A percentile compares a stretch with the other conserved stretches of the same genome.
These are phyloP conservation scores for Neofusicoccum ribis DNA, from an alignment of 2,329 filamentous ascomycete species.

Conservation along the genomic window DNA sequence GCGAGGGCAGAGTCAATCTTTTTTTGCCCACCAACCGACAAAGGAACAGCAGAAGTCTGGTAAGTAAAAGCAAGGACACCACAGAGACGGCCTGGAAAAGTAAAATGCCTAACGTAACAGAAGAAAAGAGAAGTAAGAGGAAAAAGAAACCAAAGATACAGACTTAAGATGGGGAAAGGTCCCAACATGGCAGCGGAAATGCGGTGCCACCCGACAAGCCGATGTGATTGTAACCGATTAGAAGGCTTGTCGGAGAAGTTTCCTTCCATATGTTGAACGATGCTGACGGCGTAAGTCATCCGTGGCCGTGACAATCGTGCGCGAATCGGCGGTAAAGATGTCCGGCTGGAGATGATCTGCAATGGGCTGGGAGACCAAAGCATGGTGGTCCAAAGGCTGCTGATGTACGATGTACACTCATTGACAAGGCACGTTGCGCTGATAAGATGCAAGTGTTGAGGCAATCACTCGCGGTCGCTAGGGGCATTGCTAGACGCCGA, in stretches of 20 bases:
- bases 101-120: slow-evolving; percentile 4
- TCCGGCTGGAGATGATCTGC: slow-evolving; percentile 9
- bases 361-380: slow-evolving; percentile 7
- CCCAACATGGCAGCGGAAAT: slow-evolving; percentile 18
- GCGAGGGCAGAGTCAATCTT: slow-evolving; percentile 21
- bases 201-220: slow-evolving; percentile 17
- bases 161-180: slow-evolving; percentile 14
- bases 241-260: slow-evolving; percentile 17
- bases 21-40: slow-evolving; percentile 19
- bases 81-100: background rate
- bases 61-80: slow-evolving; percentile 6
- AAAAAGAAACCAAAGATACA: slow-evolving; percentile 19
- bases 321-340: slow-evolving; percentile 1
- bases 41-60: slow-evolving; percentile 2
- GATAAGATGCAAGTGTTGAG: background rate
- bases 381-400: slow-evolving; percentile 15
- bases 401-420: slow-evolving; percentile 16
- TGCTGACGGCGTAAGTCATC: slow-evolving; percentile 5
- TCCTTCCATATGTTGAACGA: slow-evolving; percentile 13
- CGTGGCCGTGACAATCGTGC: background rate
- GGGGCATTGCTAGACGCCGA: slow-evolving; percentile 20
- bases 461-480: slow-evolving; percentile 18
- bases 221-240: slow-evolving; percentile 6
- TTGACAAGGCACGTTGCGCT: slow-evolving; percentile 15
- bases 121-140: slow-evolving; percentile 10